These are phyloP conservation scores for Moesziomyces parantarcticus DNA, from an alignment of 1,284 basidiomycete species.

Conservation along the genomic window DNA sequence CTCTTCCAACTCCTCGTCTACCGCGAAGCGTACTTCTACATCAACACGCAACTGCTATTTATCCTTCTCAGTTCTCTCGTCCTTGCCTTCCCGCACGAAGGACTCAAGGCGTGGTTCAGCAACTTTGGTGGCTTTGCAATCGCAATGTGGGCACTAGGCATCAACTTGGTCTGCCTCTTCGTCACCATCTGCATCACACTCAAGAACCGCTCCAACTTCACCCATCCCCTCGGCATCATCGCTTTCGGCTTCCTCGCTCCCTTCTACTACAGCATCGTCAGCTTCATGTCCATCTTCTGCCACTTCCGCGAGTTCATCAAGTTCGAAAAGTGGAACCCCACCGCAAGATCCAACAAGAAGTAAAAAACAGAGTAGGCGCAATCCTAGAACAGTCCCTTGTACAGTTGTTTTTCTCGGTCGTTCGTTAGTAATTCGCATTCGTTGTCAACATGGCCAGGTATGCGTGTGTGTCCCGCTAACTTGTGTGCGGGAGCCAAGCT, in stretches of 20 bases:
- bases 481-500: too few species aligned
- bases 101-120: constrained; percentile 41
- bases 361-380: neutral
- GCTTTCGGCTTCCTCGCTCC: constrained; percentile 46
- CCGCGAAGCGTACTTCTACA: constrained; percentile 57
- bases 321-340: constrained; percentile 58
- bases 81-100: constrained; percentile 29
- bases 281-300: constrained; percentile 55
- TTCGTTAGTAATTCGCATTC: neutral
- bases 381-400: neutral
- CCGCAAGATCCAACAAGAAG: constrained; percentile 41
- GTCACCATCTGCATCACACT: constrained; percentile 53
- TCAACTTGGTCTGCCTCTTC: constrained; percentile 55
- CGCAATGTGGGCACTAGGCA: constrained; percentile 43
- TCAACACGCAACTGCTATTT: constrained; percentile 42
- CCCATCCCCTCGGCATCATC: constrained; percentile 47
- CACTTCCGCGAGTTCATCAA: constrained; percentile 60
- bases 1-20: constrained; percentile 58
- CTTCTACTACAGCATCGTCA: constrained; percentile 54
- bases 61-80: constrained; percentile 45
- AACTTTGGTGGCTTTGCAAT: constrained; percentile 52
- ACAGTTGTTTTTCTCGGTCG: neutral
- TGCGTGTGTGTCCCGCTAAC: too few species aligned
- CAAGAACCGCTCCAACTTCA: constrained; percentile 57
- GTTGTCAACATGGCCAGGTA: too few species aligned